Percentiles rank a stretch among this genome's conserved stretches.
These are phyloP conservation scores for Dionaea muscipula DNA, from an alignment of 179 eudicot species.

Conservation along the genomic window DNA sequence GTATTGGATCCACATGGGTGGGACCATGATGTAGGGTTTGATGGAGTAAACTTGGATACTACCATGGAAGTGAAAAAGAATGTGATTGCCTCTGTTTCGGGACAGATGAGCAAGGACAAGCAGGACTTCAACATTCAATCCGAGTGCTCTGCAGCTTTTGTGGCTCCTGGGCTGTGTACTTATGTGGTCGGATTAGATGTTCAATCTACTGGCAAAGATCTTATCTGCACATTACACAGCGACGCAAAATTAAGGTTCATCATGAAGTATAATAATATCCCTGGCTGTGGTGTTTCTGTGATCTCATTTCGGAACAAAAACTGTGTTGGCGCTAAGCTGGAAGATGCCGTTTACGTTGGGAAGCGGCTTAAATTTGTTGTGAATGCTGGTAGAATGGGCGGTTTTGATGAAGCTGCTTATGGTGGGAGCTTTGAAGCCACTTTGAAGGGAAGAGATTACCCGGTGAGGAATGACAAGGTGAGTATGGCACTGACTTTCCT, in stretches of 20 bases:
- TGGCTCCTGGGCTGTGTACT: conserved; percentile 45
- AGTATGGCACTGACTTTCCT: conserved; percentile 42
- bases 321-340: conserved; percentile 62
- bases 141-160: conserved; percentile 45
- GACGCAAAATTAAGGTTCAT: conserved; percentile 33
- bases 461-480: conserved; percentile 54
- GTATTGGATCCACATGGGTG: conserved; percentile 84
- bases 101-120: conserved; percentile 94
- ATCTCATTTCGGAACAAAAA: conserved; percentile 47
- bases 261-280: conserved; percentile 37
- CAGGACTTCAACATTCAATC: conserved; percentile 71
- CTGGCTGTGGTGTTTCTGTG: conserved; percentile 68
- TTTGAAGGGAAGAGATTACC: conserved; percentile 71
- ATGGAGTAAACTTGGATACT: conserved; percentile 69
- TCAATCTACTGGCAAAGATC: conserved; percentile 56
- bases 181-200: conserved; percentile 49
- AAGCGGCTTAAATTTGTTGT: conserved; percentile 40
- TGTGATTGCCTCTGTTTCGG: conserved; percentile 40
- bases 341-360: conserved; percentile 44
- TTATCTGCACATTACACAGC: conserved; percentile 46
- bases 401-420: conserved; percentile 48
- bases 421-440: conserved; percentile 80
- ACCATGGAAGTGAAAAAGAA: conserved; percentile 35
- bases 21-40: conserved; percentile 94
- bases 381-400: conserved; percentile 55